Conservation (phyloP, 208 protist species). For the Phytomonas serpens region DNA sequence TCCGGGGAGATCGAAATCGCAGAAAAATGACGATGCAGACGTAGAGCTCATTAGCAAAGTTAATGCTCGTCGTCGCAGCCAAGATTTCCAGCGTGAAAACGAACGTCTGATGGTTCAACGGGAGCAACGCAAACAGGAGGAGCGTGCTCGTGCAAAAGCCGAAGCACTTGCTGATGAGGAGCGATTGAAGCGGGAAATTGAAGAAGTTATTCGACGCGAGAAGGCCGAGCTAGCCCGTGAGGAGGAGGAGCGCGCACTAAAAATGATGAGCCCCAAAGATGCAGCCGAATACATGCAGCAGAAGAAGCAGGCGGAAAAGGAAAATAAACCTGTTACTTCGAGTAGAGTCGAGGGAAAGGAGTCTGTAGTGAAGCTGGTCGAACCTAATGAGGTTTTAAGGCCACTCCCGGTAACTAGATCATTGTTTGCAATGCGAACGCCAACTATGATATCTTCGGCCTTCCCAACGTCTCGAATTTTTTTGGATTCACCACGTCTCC, state of each 20-base stretch:
- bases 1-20: background rate
- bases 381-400: conserved; percentile 1
- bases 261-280: conserved; percentile 23
- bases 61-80: conserved; percentile 30
- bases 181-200: conserved; percentile 35
- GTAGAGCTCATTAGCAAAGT: background rate
- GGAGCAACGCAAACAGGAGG: conserved; percentile 30
- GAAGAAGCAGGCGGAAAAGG: background rate
- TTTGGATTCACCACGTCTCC: background rate
- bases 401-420: background rate
- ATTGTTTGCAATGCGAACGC: background rate
- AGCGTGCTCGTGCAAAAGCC: conserved; percentile 24
- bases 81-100: conserved; percentile 71
- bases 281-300: conserved; percentile 1
- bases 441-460: background rate
- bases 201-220: conserved; percentile 31
- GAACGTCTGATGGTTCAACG: conserved; percentile 52
- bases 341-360: background rate
- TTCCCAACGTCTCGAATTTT: background rate
- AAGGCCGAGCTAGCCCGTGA: conserved; percentile 48
- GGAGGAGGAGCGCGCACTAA: conserved; percentile 23
- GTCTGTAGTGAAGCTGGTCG: background rate
- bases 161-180: conserved; percentile 41
- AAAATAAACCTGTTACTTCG: background rate
- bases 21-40: background rate